Evolutionary conservation across 441 rosid genomes (phyloP).

Genomic region (Brassica balearica): DNA sequence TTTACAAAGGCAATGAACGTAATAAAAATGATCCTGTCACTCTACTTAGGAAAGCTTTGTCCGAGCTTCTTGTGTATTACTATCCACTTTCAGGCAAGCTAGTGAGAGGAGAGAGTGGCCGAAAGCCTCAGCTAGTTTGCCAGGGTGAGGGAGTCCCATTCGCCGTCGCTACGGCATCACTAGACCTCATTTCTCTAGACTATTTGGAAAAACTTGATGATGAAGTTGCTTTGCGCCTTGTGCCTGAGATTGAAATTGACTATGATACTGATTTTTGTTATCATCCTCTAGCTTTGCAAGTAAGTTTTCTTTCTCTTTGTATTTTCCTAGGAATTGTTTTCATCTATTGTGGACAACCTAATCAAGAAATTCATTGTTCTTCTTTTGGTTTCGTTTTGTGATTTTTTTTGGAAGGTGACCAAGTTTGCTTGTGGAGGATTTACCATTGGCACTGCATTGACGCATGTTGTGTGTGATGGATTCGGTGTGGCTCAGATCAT

Average conservation of each 20-base stretch:
- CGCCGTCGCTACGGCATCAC: not conserved
- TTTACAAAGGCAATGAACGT: not conserved
- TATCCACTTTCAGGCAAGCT: conserved; percentile 14
- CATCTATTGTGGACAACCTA: not conserved
- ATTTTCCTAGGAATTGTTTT: not conserved
- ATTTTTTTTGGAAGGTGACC: not conserved
- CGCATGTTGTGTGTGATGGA: conserved; percentile 61
- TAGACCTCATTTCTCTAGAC: conserved; percentile 1
- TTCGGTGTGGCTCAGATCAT: conserved; percentile 54
- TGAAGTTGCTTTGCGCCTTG: conserved; percentile 7
- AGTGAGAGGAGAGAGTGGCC: not conserved
- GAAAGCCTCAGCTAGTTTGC: conserved; percentile 11
- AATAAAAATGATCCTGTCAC: not conserved
- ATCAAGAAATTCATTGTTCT: not conserved
- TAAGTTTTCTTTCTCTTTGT: not conserved
- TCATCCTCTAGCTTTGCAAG: conserved; percentile 13
- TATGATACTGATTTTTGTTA: not conserved
- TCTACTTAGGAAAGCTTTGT: conserved; percentile 2
- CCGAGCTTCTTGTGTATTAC: conserved; percentile 10
- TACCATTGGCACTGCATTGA: conserved; percentile 53
- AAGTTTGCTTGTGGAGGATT: conserved; percentile 48
- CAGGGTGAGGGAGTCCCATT: conserved; percentile 1
- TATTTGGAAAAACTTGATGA: conserved; percentile 11
- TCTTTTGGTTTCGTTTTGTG: not conserved
- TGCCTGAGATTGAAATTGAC: not conserved